phyloP scores from a whole-genome alignment of 2,329 filamentous ascomycete species.

The Penicillium sp. region DNA sequence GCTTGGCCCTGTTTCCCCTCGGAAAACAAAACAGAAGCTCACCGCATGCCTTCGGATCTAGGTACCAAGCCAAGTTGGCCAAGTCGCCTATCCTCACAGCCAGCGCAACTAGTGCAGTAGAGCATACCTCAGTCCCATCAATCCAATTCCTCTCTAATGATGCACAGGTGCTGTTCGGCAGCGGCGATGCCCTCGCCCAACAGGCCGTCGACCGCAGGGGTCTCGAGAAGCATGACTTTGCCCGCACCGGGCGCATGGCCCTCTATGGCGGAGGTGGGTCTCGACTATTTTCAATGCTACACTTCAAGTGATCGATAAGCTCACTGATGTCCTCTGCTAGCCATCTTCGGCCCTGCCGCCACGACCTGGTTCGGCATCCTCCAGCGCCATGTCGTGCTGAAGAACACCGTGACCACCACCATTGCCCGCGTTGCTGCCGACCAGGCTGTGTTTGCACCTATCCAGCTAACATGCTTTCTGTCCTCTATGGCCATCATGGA shows the following conservation, averaged over 20 bases:
- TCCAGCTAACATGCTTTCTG: conserved; percentile 77
- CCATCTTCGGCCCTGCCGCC: conserved; percentile 81
- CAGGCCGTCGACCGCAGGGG: conserved; percentile 83
- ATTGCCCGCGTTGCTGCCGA: conserved; percentile 74
- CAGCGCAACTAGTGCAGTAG: conserved; percentile 76
- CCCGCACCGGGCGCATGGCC: conserved; percentile 49
- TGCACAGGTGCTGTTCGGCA: conserved; percentile 74
- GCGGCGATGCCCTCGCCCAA: conserved; percentile 87
- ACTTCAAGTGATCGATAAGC: background rate
- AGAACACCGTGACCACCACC: conserved; percentile 65
- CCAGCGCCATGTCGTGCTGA: conserved; percentile 65
- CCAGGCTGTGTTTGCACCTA: conserved; percentile 79
- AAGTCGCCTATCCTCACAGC: conserved; percentile 84
- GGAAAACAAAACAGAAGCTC: background rate
- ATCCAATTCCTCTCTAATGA: background rate
- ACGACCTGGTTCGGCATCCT: conserved; percentile 85
- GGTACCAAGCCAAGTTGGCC: conserved; percentile 84
- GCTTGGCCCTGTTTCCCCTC: conserved; percentile 8
- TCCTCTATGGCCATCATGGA: conserved; percentile 81
- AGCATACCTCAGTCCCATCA: conserved; percentile 15
- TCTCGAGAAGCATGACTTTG: conserved; percentile 67
- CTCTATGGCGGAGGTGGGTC: conserved; percentile 49
- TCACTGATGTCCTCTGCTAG: conserved; percentile 30
- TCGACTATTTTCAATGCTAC: background rate
- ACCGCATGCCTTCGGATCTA: conserved; percentile 31